Evolutionary conservation across 73 alveolate species (phyloP).

Genomic region (Halteria grandinella): DNA sequence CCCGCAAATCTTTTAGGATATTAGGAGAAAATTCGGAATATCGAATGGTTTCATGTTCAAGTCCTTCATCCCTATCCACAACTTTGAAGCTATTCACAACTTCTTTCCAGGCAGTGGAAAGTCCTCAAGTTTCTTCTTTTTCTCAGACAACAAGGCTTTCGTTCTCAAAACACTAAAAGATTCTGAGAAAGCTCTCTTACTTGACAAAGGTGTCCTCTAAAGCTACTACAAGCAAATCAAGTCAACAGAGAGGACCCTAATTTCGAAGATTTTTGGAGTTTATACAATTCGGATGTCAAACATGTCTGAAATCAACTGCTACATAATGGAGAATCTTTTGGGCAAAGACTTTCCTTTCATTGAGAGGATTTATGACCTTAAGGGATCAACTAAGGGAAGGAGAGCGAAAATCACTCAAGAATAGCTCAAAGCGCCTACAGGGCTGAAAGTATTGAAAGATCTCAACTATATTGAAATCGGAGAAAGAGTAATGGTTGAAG

Average conservation of each 20-base stretch:
- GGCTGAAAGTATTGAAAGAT: slow-evolving; percentile 37
- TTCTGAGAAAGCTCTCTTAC: slow-evolving; percentile 8
- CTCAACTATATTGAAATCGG: slow-evolving; percentile 8
- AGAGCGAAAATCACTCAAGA: neutral
- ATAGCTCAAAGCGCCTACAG: slow-evolving; percentile 7
- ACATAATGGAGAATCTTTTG: slow-evolving; percentile 28
- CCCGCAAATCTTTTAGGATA: neutral
- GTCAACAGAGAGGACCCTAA: neutral
- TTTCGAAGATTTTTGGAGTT: slow-evolving; percentile 35
- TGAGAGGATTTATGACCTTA: slow-evolving; percentile 43
- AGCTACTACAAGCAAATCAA: slow-evolving; percentile 3
- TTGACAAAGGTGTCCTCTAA: slow-evolving; percentile 7
- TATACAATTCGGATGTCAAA: slow-evolving; percentile 3
- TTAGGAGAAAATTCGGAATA: slow-evolving; percentile 2
- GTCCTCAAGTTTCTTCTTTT: slow-evolving; percentile 61
- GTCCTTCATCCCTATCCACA: slow-evolving; percentile 46
- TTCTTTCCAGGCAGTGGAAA: slow-evolving; percentile 61
- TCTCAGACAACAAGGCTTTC: slow-evolving; percentile 50
- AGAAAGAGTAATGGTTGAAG: slow-evolving; percentile 8
- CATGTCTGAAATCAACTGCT: slow-evolving; percentile 32
- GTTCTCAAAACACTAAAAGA: slow-evolving; percentile 41
- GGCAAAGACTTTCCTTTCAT: slow-evolving; percentile 10
- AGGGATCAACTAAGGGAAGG: slow-evolving; percentile 51
- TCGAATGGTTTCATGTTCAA: slow-evolving; percentile 16
- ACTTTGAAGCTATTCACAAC: slow-evolving; percentile 42